Evolutionary conservation across 129 eudicot genomes (phyloP), one percentile per base, ranked within the genome.

Genomic region (Apium graveolens): DNA sequence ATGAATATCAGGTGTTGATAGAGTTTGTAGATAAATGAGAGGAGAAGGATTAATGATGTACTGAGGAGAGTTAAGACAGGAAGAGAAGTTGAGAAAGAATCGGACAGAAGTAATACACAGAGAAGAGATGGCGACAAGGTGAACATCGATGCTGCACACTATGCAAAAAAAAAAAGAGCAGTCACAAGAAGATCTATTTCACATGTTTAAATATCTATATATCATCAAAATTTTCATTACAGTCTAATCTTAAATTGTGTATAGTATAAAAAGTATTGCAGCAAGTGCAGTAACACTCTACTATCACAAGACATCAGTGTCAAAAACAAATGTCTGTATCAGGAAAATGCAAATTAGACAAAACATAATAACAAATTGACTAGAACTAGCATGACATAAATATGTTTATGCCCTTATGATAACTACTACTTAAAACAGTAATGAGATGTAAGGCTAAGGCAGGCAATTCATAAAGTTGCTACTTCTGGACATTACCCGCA

Each of bases 321-420:
- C 69, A 65, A 65, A 65, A 29, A 65, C 16, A 14, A 60, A 60
- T 60, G 65, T 65, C 38, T 65, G 70, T 29, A 63, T 65, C 70
- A 12, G 38, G 21, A 27, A 62, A 62, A 62, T 5, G 13, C 35
- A n/a, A 72, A 6, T 14, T 48, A 16, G 53, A 72, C 16, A 41
- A 41, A 8, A 41, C 76, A 41, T 41, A 41, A 24, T n/a, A 27
- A 21, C 16, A 11, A 9, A 38, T 72, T 24, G 29, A 41, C 45
- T 11, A 41, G 76, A 72, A 24, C 75, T 39, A 70, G 75, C 27
- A 70, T 39, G 45, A 70, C 24, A n/a, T 43, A 13, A 41, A 41
- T 24, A 39, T 24, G 34, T 38, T 24, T 44, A 18, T 24, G 49
- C n/a, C 76, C 51, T 72, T 16, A 9, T 41, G 20, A 24, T 37